Base-by-base conservation (phyloP, 768 basidiomycete species). In the Boletus vinaceobasis region DNA sequence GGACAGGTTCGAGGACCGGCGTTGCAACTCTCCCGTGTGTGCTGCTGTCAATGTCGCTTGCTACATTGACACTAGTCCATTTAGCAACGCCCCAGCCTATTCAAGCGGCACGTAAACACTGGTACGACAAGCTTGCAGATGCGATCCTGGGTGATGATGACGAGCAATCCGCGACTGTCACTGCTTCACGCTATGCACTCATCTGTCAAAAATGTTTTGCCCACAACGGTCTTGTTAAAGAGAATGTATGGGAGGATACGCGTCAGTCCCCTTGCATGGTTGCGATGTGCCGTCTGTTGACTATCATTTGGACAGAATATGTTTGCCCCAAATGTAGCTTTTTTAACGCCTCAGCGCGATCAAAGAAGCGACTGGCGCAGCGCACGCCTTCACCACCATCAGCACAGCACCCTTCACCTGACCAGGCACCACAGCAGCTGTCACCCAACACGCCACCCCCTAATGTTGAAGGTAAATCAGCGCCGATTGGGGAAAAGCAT, bases 71-170 rank as follows among this genome's bases (percentile, higher is more conserved):
- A 11, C 40, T 29, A 40, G 19, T 21, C 44, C 21, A 7, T 40
- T 23, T 58, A 79, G 77, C 71, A 19, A 68, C 60, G 5, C 74
- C 77, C 2, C 74, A 70, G 36, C 69, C 69, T 73, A 67, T 62
- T 77, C 69, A 62, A 59, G 47, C 81, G 77, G 81, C 83, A 14
- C 84, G 79, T 45, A 89, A 89, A 60, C 85, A 83, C 40, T 90
- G 91, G 88, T 90, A 86, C 64, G 93, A 95, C 73, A 89, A 88
- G 61, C 67, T 95, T 26, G 93, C 92, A 0, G 93, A 95, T 67
- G 87, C 87, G 4, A 75, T 96, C 42, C 77, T 95, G 3, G 93
- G 93, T 17, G 90, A 91, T 48, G 88, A 89, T 45, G 87, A 88
- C 32, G 64, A 61, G 15, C 60, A 66, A 26, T 73, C 80, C 5